Evolutionary conservation across 176 grass and related monocot species (phyloP).

Genomic region (Triticum monococcum): DNA sequence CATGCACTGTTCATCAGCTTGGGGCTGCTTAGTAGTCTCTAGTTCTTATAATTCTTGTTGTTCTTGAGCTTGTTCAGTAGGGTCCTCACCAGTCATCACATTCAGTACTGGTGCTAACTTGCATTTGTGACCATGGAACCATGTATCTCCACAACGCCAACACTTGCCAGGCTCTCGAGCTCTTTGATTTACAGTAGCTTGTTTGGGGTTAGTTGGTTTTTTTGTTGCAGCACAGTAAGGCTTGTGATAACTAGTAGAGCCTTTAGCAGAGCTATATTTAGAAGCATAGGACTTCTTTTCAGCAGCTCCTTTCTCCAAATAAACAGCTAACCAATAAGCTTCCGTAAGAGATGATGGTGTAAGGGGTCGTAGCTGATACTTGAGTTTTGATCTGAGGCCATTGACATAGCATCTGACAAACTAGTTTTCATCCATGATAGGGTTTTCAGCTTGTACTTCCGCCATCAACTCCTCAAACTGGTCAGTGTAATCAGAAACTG

Average conservation of each 20-base stretch:
- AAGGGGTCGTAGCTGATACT: neutral
- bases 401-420: neutral
- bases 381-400: neutral
- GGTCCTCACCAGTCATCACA: neutral
- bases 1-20: neutral
- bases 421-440: neutral
- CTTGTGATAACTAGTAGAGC: too few species aligned
- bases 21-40: too few species aligned
- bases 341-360: neutral
- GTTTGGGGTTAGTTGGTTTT: too few species aligned
- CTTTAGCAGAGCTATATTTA: too few species aligned
- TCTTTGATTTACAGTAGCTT: too few species aligned
- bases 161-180: neutral
- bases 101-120: neutral
- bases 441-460: neutral
- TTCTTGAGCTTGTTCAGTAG: neutral
- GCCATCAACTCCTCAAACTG: neutral
- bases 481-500: neutral
- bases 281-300: neutral
- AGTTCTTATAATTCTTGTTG: neutral
- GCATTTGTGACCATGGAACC: neutral
- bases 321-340: neutral
- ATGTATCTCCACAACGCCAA: neutral
- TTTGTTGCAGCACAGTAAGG: too few species aligned
- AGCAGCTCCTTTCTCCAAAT: neutral